Evolutionary conservation across 176 grass and related monocot genomes (phyloP), one percentile per base, ranked within the genome.

Genomic region (Panicum miliaceum): DNA sequence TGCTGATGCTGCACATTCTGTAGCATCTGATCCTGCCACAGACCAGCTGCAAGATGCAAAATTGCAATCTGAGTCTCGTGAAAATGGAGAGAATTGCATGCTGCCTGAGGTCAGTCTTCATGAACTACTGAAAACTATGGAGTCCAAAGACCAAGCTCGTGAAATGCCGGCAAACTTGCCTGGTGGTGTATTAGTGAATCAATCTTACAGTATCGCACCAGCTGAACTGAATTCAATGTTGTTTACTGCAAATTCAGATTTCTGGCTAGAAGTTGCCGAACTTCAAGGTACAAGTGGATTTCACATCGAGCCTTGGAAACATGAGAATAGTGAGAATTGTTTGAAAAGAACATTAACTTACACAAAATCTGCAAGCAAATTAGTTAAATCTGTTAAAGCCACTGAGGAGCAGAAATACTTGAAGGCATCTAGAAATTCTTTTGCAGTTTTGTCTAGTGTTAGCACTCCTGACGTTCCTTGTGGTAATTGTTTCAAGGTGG

Each of bases 401-500:
- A 91, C 90, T 64, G 95, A 98, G 84, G 92, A 98, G 15, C 95
- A 93, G 73, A 90, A 64, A 76, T 98, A 93, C 76, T 73, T 94
- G 75, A 95, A 89, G 82, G 90, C 91, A 79, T 73, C 77, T 72
- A 88, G 86, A 41, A 84, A 86, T 79, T 91, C 83, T 43, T 95
- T 80, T 91, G 88, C 89, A 22, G 79, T 98, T 80, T 62, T 93
- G 38, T 87, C 78, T 59, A 88, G 71, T 76, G 89, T 93, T 42
- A 93, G 92, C 53, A 95, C 90, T 56, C 95, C 90, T 79, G 95
- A 95, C 73, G 91, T 90, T 88, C 95, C 91, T 12, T 98, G 84
- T 58, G 95, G 95, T 59, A 91, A 78, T 90, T 90, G 52, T 91
- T 98, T 98, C 86, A 87, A 84, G 86, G 80, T 82, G 13, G 96